Evolutionary conservation across 768 basidiomycete genomes (phyloP).

Genomic region (Asterophora parasitica): DNA sequence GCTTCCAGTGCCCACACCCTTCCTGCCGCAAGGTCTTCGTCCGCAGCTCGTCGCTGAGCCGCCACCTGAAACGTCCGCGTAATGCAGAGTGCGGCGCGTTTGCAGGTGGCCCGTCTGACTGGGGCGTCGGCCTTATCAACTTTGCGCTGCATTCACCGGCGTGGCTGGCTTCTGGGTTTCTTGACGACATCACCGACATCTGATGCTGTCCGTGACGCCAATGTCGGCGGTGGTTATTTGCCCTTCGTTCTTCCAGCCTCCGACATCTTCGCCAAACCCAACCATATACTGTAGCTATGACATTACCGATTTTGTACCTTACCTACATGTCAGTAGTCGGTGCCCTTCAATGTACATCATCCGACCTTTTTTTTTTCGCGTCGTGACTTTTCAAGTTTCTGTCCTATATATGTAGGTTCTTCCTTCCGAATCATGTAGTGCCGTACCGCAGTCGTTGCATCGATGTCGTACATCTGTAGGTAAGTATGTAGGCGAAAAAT

Average conservation of each 20-base stretch:
- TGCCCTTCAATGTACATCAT: too few relatives aligned
- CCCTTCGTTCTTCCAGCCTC: neutral
- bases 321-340: too few relatives aligned
- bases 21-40: conserved; percentile 16
- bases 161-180: conserved; percentile 16
- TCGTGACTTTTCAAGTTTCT: too few relatives aligned
- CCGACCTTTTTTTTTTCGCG: too few relatives aligned
- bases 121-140: conserved; percentile 15
- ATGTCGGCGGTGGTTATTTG: neutral
- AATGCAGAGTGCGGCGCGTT: conserved; percentile 9
- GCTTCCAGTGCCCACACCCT: conserved; percentile 18
- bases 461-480: too few relatives aligned
- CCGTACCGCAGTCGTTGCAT: too few relatives aligned
- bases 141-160: conserved; percentile 15
- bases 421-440: too few relatives aligned
- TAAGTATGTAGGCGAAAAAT: too few relatives aligned
- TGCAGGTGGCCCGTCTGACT: conserved; percentile 12
- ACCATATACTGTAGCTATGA: neutral
- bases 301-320: too few relatives aligned
- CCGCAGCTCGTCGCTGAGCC: conserved; percentile 18
- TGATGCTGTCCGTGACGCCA: neutral
- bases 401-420: too few relatives aligned
- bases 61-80: conserved; percentile 17
- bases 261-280: too few relatives aligned
- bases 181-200: conserved; percentile 13